Base-by-base conservation (phyloP, 768 basidiomycete genomes). In the Dendrothele bispora region DNA sequence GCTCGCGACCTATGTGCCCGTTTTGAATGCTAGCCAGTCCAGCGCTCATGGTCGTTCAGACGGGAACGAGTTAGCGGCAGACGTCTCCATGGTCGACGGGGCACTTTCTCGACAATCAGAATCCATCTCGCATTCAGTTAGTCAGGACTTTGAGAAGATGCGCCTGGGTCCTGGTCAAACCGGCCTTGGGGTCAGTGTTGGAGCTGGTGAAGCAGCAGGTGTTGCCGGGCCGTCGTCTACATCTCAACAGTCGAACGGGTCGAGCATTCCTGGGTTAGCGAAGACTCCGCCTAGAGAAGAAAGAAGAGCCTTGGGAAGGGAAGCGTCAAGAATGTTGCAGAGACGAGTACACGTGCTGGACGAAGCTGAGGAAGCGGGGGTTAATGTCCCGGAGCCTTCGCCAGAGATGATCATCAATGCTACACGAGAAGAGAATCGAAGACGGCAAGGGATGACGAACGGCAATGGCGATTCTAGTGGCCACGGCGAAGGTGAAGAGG, bases 371-470 rank as follows among this genome's bases (percentile, higher is more conserved):
- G 77, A 79, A 35, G 55, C 59, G 24, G 35, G 59, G 37, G 60
- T 63, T 3, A 73, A 65, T 1, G 66, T 80, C 7, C 69, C 71
- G 0, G 75, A 79, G 51, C 82, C 82, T 18, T 77, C 80, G 21
- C 72, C 67, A 63, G 81, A 85, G 56, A 81, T 85, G 78, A 69
- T 82, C 12, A 64, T 64, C 27, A 62, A 70, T 38, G 72, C 67
- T 11, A 60, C 53, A 21, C 56, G 39, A 10, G 50, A n/a, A n/a
- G n/a, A n/a, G n/a, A n/a, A n/a, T n/a, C n/a, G n/a, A n/a, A n/a
- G n/a, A n/a, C n/a, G n/a, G n/a, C n/a, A n/a, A n/a, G n/a, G n/a
- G n/a, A n/a, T n/a, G n/a, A n/a, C n/a, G n/a, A n/a, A n/a, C n/a
- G n/a, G n/a, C n/a, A n/a, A n/a, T n/a, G n/a, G n/a, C n/a, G n/a